Evolutionary conservation across 495 filamentous ascomycete species (phyloP).

Genomic region (Viridothelium virens): DNA sequence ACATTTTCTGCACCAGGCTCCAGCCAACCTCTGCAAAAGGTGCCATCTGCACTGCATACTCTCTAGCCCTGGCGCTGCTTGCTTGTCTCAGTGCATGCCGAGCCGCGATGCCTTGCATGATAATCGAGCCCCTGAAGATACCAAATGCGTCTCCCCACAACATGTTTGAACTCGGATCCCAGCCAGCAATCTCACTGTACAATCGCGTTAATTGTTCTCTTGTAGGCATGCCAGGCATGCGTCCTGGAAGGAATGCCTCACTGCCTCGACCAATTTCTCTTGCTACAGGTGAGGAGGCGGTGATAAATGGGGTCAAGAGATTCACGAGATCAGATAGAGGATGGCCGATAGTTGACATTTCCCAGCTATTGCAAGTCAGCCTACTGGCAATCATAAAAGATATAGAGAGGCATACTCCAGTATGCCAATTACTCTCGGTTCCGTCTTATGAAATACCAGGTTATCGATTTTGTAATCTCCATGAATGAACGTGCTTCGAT

Average conservation of each 20-base stretch:
- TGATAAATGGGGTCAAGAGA: conserved; percentile 59
- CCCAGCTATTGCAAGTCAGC: conserved; percentile 52
- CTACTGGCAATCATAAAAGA: not conserved
- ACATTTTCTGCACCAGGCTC: conserved; percentile 48
- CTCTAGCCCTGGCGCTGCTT: conserved; percentile 70
- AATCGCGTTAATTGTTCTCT: conserved; percentile 62
- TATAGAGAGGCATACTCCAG: conserved; percentile 53
- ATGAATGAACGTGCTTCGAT: conserved; percentile 74
- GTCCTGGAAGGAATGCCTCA: conserved; percentile 47
- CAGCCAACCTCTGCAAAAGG: conserved; percentile 69
- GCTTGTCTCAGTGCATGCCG: conserved; percentile 78
- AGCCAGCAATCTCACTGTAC: conserved; percentile 68
- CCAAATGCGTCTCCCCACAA: conserved; percentile 51
- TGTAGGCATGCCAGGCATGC: conserved; percentile 64
- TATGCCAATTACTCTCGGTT: conserved; percentile 83
- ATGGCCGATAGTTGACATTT: conserved; percentile 94
- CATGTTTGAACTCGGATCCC: conserved; percentile 51
- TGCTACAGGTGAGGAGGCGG: conserved; percentile 27
- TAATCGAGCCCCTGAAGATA: conserved; percentile 52
- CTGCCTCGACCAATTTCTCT: conserved; percentile 29
- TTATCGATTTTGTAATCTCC: conserved; percentile 99
- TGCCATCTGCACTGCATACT: conserved; percentile 57
- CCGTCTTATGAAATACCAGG: conserved; percentile 82
- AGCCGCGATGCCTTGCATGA: conserved; percentile 92
- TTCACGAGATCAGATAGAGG: conserved; percentile 83